A percentile compares a stretch with the other conserved stretches of the same genome.
phyloP scores from a whole-genome alignment of 805 yeast species.

The Wickerhamia fluorescens region DNA sequence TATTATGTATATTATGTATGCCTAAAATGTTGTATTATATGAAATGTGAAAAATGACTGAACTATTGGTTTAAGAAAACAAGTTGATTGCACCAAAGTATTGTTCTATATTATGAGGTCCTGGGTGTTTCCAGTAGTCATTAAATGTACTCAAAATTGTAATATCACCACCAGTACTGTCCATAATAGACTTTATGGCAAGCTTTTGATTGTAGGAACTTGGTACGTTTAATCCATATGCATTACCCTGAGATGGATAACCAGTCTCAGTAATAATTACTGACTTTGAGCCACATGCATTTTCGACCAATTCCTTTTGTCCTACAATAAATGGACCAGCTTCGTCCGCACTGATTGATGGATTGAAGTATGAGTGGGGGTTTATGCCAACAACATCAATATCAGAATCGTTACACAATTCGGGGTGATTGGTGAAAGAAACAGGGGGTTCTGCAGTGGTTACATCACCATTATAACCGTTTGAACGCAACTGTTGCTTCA shows the following conservation, averaged over 20 bases:
- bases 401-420: constrained; percentile 60
- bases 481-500: constrained; percentile 46
- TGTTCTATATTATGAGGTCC: constrained; percentile 85
- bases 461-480: constrained; percentile 76
- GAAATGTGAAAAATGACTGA: no score
- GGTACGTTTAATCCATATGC: constrained; percentile 74
- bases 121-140: constrained; percentile 83
- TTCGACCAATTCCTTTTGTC: constrained; percentile 52
- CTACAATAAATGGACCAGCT: constrained; percentile 65
- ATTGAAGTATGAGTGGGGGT: constrained; percentile 84
- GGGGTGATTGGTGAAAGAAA: constrained; percentile 55
- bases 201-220: constrained; percentile 56
- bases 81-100: constrained; percentile 62
- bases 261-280: constrained; percentile 75
- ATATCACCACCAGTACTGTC: constrained; percentile 50
- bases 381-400: constrained; percentile 79
- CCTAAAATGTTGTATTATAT: constrained; percentile 1
- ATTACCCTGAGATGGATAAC: constrained; percentile 74
- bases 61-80: constrained; percentile 20
- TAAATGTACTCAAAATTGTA: constrained; percentile 70
- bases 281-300: constrained; percentile 48
- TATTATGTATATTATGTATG: no score
- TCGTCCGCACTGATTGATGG: constrained; percentile 48
- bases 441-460: constrained; percentile 91
- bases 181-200: constrained; percentile 61